Base-by-base conservation (phyloP, 2,329 filamentous ascomycete genomes). In the Xylariaceae sp. region DNA sequence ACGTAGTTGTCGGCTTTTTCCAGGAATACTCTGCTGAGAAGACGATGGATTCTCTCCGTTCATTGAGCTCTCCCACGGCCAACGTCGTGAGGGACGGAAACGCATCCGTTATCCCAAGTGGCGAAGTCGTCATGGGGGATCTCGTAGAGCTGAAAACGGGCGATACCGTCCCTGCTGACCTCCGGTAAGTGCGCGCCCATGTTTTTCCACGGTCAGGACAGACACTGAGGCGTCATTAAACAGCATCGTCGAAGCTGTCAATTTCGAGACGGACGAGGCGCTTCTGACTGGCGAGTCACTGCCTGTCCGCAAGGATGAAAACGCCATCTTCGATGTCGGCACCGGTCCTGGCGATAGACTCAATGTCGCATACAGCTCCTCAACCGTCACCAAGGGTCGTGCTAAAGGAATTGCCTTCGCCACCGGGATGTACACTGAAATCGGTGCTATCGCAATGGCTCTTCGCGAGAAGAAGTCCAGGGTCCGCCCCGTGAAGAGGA, bases 281-380 rank as follows among this genome's bases (percentile, higher is more conserved):
- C 67, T 81, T 17, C 64, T 82, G 16, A 82, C 78, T 15, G 78
- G 78, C 34, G 78, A 82, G 59, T 78, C 77, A 5, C 61, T 79
- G 3, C 78, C 78, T 23, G 71, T 80, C 5, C 65, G 60, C 50
- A 75, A 81, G 60, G 62, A 67, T 39, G 58, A 68, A 13, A 62
- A 68, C 19, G 62, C 61, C 42, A 68, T 69, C 31, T 78, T 77
- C 44, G 54, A 66, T 15, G 55, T 62, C 3, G 71, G 73, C 14
- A 72, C 76, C 14, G 74, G 77, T 2, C 67, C 75, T 31, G 78
- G 76, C 31, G 78, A 82, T 56, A 69, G 76, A n/a, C 65, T 77
- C 38, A 82, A 83, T 49, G 65, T 82, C 34, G 74, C 73, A 2
- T 82, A 73, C 56, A 77, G 74, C 50, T 80, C 76, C 18, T 78